Base-by-base conservation (phyloP, 2,329 filamentous ascomycete species). In the Sphaerostilbella broomeana region DNA sequence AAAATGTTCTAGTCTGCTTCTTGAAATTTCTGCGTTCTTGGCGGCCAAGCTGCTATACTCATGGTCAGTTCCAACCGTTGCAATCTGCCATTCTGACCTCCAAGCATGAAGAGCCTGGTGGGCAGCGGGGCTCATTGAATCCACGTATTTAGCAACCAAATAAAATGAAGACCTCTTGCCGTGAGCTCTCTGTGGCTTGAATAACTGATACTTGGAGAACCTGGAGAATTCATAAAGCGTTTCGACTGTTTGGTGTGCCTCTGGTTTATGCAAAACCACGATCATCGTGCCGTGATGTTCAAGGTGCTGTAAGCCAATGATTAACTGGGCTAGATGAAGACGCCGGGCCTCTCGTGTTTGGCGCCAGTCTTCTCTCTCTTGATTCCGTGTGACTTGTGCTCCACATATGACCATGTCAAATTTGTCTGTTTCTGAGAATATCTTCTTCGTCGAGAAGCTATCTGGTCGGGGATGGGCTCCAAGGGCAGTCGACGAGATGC, bases 141-240 rank as follows among this genome's bases (percentile, higher is more conserved):
- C 53, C 0, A 77, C 54, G 3, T 64, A 47, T 2, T 51, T 62
- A 2, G 70, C 71, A 8, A 77, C 44, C 47, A 76, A 55, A 48
- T 77, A 77, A 45, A 75, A 77, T 0, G 70, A 74, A 0, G 65
- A 69, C 3, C 64, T 56, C 15, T 53, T 67, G 2, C 47, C 50
- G 42, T 76, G 68, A 3, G 41, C 47, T 2, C 5, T 50, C 2
- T 8, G 44, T 0, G 68, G 69, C 47, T 77, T 77, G 51, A 62
- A 68, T 0, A 73, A 44, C 13, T 40, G 28, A 0, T 75, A 48
- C 0, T 49, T 28, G 0, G 68, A 55, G 38, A 77, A 71, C n/a
- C 52, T 48, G 9, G 35, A 45, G 25, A 77, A 68, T 0, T 43
- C 50, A 12, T 59, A 48, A 6, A 77, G 31, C 0, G 68, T 27